A percentile compares a stretch with the other conserved stretches of the same genome.
Conservation (phyloP, 2,329 filamentous ascomycete genomes). For the Magnaporthiopsis incrustans region DNA sequence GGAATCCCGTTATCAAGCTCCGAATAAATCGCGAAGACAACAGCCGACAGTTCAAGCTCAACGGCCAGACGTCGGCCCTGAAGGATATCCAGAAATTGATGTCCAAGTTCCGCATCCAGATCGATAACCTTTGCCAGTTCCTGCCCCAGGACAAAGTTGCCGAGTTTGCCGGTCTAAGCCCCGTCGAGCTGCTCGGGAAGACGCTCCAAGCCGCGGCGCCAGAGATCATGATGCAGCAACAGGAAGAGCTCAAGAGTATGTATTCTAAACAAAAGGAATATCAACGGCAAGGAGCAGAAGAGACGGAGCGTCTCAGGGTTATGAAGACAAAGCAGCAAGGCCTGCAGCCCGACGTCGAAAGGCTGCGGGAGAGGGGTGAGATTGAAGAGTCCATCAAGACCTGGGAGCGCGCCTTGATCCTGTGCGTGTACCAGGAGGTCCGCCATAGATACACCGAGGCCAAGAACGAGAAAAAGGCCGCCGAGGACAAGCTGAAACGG, state of each 20-base stretch:
- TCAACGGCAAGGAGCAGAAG: constrained; percentile 47
- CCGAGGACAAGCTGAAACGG: constrained; percentile 47
- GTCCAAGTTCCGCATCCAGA: constrained; percentile 73
- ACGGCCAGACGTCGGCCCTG: constrained; percentile 54
- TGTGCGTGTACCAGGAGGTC: constrained; percentile 56
- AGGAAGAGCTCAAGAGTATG: constrained; percentile 63
- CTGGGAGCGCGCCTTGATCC: constrained; percentile 56
- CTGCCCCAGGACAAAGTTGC: constrained; percentile 92
- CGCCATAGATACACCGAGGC: constrained; percentile 38
- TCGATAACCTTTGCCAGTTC: constrained; percentile 97
- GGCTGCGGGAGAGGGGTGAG: constrained; percentile 65
- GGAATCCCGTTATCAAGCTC: constrained; percentile 68
- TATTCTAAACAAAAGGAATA: constrained; percentile 61
- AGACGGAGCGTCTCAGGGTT: constrained; percentile 55
- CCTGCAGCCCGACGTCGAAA: constrained; percentile 75
- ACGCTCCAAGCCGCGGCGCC: constrained; percentile 85
- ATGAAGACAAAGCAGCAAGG: constrained; percentile 66
- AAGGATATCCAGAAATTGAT: constrained; percentile 62
- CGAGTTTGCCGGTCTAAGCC: constrained; percentile 79
- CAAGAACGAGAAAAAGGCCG: constrained; percentile 46
- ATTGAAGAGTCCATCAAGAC: constrained; percentile 57
- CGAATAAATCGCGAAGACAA: constrained; percentile 78
- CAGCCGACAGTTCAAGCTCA: constrained; percentile 68
- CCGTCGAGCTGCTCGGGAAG: constrained; percentile 73
- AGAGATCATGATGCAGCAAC: constrained; percentile 70